Evolutionary conservation across 495 filamentous ascomycete genomes (phyloP).

Genomic region (Aspergillus affinis): DNA sequence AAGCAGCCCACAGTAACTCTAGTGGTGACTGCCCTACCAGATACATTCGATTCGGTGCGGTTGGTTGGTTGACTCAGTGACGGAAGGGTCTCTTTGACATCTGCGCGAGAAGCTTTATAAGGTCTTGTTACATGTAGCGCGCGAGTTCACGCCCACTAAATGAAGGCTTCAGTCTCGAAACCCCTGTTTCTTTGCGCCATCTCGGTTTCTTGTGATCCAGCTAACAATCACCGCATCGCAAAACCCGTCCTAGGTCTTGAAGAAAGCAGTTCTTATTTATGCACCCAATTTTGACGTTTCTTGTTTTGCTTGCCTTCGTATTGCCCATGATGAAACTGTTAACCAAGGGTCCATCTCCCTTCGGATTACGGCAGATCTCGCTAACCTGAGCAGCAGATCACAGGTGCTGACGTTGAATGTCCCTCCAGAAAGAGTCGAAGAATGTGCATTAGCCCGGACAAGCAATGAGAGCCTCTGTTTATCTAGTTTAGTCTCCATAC

Average conservation of each 20-base stretch:
- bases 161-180: too few relatives aligned
- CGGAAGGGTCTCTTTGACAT: too few relatives aligned
- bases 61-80: too few relatives aligned
- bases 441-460: constrained; percentile 19
- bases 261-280: constrained; percentile 22
- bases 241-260: constrained; percentile 18
- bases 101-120: too few relatives aligned
- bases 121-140: too few relatives aligned
- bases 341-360: constrained; percentile 23
- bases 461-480: constrained; percentile 22
- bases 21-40: too few relatives aligned
- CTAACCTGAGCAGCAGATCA: constrained; percentile 21
- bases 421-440: constrained; percentile 18
- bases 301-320: constrained; percentile 22
- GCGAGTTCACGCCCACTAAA: too few relatives aligned
- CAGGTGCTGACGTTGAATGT: constrained; percentile 19
- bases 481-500: constrained; percentile 16
- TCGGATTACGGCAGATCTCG: constrained; percentile 19
- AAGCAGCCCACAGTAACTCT: too few relatives aligned
- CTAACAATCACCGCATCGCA: constrained; percentile 16
- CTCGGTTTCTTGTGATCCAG: too few relatives aligned
- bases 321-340: constrained; percentile 18
- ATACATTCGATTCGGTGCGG: too few relatives aligned
- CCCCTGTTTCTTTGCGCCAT: too few relatives aligned
- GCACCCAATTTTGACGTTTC: constrained; percentile 12